Conservation (phyloP, 441 rosid genomes). For the Mallotus japonicus region DNA sequence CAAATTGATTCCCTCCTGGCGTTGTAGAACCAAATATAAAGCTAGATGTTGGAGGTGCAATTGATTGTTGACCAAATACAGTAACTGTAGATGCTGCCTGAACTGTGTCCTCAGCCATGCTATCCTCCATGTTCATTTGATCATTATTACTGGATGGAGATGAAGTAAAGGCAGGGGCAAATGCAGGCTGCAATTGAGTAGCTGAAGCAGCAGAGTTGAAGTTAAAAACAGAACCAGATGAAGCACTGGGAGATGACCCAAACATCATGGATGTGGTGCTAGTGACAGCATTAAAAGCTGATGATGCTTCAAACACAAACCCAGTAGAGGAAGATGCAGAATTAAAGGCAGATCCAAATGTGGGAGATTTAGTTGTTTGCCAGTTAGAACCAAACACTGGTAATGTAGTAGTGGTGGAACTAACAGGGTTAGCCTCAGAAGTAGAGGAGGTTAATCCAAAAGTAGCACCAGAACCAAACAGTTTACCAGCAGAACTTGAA, state of each 20-base stretch:
- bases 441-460: slow-evolving; percentile 44
- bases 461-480: slow-evolving; percentile 44
- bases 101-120: slow-evolving; percentile 91
- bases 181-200: slow-evolving; percentile 44
- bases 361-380: slow-evolving; percentile 46
- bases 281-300: slow-evolving; percentile 37
- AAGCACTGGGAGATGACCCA: slow-evolving; percentile 43
- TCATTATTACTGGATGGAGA: slow-evolving; percentile 52
- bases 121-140: slow-evolving; percentile 88
- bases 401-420: slow-evolving; percentile 40
- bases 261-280: slow-evolving; percentile 37
- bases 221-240: slow-evolving; percentile 47
- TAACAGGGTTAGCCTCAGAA: slow-evolving; percentile 37
- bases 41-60: slow-evolving; percentile 32
- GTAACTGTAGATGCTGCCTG: slow-evolving; percentile 51
- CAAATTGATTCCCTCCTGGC: slow-evolving; percentile 50
- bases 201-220: slow-evolving; percentile 49
- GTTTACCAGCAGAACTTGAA: slow-evolving; percentile 37
- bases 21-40: slow-evolving; percentile 39
- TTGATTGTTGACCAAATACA: slow-evolving; percentile 51
- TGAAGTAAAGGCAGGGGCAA: slow-evolving; percentile 51
- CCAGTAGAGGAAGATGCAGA: slow-evolving; percentile 36
- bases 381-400: slow-evolving; percentile 52
- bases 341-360: slow-evolving; percentile 37
- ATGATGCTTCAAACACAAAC: slow-evolving; percentile 49